Base-by-base conservation (phyloP, 352 stramenopile species). In the Phytophthora multivora region DNA sequence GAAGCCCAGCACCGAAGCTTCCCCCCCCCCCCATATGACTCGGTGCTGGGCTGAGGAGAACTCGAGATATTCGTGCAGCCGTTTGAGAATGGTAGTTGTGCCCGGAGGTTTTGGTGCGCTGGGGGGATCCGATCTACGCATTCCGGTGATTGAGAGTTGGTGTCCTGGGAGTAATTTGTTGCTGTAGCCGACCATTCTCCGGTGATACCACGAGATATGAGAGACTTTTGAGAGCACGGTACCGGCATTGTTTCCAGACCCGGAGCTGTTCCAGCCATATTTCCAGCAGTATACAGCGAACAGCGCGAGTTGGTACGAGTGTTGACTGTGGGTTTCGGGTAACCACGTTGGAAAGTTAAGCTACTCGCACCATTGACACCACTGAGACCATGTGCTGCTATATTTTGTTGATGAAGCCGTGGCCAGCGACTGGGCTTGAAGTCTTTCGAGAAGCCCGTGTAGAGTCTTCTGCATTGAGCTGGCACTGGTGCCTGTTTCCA, bases 201-300 rank as follows among this genome's bases (percentile, higher is more conserved):
- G 38, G 53, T 59, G 46, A 65, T 65, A 16, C 56, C 47, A 63
- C 36, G 46, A 43, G 15, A 63, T 19, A 11, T 66, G 53, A 41
- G 50, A 66, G 26, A 73, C 31, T 13, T 73, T 77, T 48, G 68
- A 61, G 49, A 73, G 23, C 13, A 75, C 58, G 57, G 68, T 75
- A 0, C 5, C 21, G 25, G 58, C 21, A 42, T 39, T 15, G 28
- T 76, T 78, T 15, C 57, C 57, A 1, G 13, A n/a, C 16, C 5
- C 6, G 5, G 40, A 50, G 0, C 21, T 13, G 10, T n/a, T 25
- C 63, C 63, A 70, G 1, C 63, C 63, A 21, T 54, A 58, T 0
- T 12, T 3, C 58, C 33, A 59, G 5, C 23, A 50, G 41, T 54
- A 66, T 0, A n/a, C 39, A 4, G 41, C 58, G 9, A 66, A 59